Evolutionary conservation across 768 basidiomycete genomes (phyloP).

Genomic region (Nidularia pulvinata): DNA sequence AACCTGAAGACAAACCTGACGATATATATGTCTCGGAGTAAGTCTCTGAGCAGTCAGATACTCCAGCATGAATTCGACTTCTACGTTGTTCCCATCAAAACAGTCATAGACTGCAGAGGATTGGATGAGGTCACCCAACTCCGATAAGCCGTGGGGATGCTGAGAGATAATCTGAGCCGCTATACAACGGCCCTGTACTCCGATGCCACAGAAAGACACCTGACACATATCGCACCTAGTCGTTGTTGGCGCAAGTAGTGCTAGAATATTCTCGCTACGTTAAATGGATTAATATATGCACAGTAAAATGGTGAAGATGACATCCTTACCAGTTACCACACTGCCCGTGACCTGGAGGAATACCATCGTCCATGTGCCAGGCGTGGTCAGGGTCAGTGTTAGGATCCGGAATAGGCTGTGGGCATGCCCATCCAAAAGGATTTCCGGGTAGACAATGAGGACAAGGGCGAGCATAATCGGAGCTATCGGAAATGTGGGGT

Average conservation of each 20-base stretch:
- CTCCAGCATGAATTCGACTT: constrained; percentile 85
- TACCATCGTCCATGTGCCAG: constrained; percentile 77
- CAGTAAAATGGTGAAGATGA: background rate
- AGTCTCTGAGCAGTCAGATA: constrained; percentile 65
- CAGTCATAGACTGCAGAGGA: constrained; percentile 79
- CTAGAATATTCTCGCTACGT: constrained; percentile 72
- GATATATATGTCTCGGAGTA: constrained; percentile 73
- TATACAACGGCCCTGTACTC: constrained; percentile 71
- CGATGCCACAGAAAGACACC: constrained; percentile 82
- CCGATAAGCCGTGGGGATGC: constrained; percentile 68
- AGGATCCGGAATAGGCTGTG: constrained; percentile 79
- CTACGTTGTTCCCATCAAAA: constrained; percentile 75
- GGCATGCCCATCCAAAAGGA: constrained; percentile 77
- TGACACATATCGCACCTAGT: constrained; percentile 84
- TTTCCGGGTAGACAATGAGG: constrained; percentile 76
- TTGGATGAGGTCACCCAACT: constrained; percentile 75
- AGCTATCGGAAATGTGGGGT: constrained; percentile 62
- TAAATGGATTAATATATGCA: constrained; percentile 1
- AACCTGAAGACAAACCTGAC: constrained; percentile 50
- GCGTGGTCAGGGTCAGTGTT: constrained; percentile 65
- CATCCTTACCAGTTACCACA: constrained; percentile 77
- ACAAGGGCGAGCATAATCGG: constrained; percentile 75
- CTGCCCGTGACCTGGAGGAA: constrained; percentile 76
- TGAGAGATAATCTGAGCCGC: constrained; percentile 57
- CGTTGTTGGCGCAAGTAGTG: constrained; percentile 72